These are phyloP conservation scores for Eucalyptus pauciflora DNA, from an alignment of 345 rosid species.

Conservation along the genomic window DNA sequence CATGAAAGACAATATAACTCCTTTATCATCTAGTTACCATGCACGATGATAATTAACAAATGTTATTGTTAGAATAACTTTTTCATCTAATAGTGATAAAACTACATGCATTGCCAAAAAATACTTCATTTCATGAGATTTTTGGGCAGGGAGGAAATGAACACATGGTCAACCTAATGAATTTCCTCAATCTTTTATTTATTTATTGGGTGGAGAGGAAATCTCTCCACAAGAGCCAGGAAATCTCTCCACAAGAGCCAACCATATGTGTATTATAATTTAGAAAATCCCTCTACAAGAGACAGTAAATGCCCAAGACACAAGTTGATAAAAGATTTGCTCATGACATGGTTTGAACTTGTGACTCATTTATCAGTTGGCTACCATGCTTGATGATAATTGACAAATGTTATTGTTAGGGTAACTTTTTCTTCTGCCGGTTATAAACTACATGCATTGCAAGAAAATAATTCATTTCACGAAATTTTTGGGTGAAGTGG, in stretches of 20 bases:
- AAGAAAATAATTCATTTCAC: neutral
- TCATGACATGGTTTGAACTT: neutral
- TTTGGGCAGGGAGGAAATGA: neutral
- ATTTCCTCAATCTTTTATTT: neutral
- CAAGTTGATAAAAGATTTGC: neutral
- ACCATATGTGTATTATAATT: no score
- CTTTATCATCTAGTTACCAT: neutral
- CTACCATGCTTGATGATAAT: neutral
- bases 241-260: no score
- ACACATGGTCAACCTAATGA: neutral
- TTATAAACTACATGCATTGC: neutral
- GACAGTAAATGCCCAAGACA: neutral
- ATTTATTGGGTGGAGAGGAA: no score
- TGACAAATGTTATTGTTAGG: neutral
- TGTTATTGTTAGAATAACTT: neutral
- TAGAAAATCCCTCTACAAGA: no score
- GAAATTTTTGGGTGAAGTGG: neutral
- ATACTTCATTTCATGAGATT: neutral
- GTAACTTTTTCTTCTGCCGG: neutral
- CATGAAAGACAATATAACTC: neutral
- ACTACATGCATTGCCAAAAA: neutral
- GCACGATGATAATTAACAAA: neutral
- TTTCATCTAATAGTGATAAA: neutral
- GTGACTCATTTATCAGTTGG: neutral
- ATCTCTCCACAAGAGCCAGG: no score